A percentile compares a stretch with the other conserved stretches of the same genome.
Conservation (phyloP, 176 grass and related monocot species). For the Aegilops sharonensis region DNA sequence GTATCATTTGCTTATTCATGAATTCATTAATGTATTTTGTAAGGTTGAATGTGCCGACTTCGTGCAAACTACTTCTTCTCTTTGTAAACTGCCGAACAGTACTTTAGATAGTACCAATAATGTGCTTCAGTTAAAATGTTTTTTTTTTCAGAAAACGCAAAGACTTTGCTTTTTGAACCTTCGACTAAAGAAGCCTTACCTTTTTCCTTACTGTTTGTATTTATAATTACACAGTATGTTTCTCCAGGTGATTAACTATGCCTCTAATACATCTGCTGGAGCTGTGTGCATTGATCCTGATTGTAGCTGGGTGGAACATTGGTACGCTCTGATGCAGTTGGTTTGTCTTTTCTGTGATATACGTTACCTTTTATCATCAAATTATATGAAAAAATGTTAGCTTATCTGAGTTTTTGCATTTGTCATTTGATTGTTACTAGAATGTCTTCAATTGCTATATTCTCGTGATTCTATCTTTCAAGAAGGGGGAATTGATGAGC, state of each 20-base stretch:
- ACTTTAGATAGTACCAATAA: not conserved
- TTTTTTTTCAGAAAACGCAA: too few species aligned
- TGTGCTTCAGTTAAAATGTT: not conserved
- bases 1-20: not conserved
- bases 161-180: not conserved
- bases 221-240: slow-evolving; percentile 25
- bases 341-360: slow-evolving; percentile 15
- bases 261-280: slow-evolving; percentile 87
- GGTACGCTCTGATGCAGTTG: slow-evolving; percentile 52
- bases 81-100: not conserved
- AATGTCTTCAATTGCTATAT: not conserved
- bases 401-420: not conserved
- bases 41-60: not conserved
- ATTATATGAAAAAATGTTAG: slow-evolving; percentile 14
- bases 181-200: not conserved
- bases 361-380: not conserved
- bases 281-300: slow-evolving; percentile 92
- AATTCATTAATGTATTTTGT: not conserved
- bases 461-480: slow-evolving; percentile 7
- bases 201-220: slow-evolving; percentile 1
- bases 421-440: not conserved
- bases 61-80: not conserved
- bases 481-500: not conserved
- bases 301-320: slow-evolving; percentile 92
- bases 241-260: slow-evolving; percentile 87